Percentiles rank a stretch among this genome's conserved stretches.
phyloP scores from a whole-genome alignment of 331 rosid species.

The Quercus lobata region DNA sequence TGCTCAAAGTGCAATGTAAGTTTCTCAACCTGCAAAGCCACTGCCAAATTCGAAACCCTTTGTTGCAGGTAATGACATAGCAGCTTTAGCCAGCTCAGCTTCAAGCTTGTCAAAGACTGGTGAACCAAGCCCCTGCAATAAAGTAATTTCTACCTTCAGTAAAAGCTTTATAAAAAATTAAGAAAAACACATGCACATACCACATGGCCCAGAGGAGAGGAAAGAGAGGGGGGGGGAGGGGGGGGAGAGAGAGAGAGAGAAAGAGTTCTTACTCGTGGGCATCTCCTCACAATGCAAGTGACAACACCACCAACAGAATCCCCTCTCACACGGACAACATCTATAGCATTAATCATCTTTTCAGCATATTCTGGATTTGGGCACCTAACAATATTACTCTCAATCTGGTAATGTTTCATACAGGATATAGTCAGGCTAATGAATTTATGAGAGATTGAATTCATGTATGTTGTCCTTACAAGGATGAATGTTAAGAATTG shows the following conservation, averaged over 20 bases:
- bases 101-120: constrained; percentile 99
- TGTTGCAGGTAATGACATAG: constrained; percentile 94
- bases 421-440: constrained; percentile 7
- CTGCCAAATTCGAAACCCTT: constrained; percentile 95
- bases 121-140: constrained; percentile 91
- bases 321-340: constrained; percentile 80
- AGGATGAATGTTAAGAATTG: not conserved
- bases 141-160: constrained; percentile 8
- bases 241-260: not conserved
- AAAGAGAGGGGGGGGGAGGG: not conserved
- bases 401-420: constrained; percentile 49
- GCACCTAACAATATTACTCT: constrained; percentile 93
- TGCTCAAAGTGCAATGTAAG: not conserved
- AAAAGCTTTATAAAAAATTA: not conserved
- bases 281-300: constrained; percentile 85
- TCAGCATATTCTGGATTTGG: constrained; percentile 95
- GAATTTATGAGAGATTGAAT: not conserved
- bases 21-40: constrained; percentile 82
- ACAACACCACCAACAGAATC: constrained; percentile 96
- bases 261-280: constrained; percentile 67
- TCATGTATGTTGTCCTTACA: not conserved
- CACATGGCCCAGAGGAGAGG: no score
- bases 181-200: not conserved
- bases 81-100: constrained; percentile 91
- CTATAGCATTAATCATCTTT: constrained; percentile 93